Evolutionary conservation across 2,329 filamentous ascomycete genomes (phyloP).

Genomic region (Colletotrichum musae): DNA sequence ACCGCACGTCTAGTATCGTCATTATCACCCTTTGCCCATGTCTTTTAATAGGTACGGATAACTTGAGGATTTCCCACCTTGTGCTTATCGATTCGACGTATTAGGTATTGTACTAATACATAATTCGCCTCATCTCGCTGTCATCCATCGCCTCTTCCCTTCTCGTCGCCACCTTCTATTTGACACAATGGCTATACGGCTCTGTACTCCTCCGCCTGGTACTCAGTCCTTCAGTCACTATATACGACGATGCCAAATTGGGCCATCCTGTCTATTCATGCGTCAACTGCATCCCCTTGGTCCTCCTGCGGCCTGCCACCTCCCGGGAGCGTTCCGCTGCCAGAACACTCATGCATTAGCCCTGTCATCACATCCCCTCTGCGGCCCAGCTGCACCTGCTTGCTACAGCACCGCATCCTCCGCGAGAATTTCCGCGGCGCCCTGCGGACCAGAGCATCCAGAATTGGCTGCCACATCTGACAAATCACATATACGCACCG

Average conservation of each 20-base stretch:
- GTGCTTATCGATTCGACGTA: not conserved
- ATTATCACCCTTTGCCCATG: not conserved
- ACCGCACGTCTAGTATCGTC: no score
- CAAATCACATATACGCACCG: no score
- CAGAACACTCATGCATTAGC: conserved; percentile 23
- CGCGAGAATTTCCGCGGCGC: not conserved
- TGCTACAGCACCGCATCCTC: not conserved
- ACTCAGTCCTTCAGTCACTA: not conserved
- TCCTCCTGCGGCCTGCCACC: not conserved
- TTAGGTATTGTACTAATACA: not conserved
- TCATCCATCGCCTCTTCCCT: not conserved
- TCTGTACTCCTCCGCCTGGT: not conserved
- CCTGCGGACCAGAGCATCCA: not conserved
- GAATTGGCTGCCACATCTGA: no score
- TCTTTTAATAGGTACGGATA: not conserved
- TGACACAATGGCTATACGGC: not conserved
- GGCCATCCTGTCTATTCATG: not conserved
- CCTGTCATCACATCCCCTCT: conserved; percentile 12
- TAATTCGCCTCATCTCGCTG: conserved; percentile 1
- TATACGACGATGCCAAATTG: not conserved
- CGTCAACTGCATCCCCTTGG: conserved; percentile 12
- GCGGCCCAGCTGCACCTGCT: conserved; percentile 1
- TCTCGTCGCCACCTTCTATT: not conserved
- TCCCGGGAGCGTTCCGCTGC: conserved; percentile 25
- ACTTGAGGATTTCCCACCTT: conserved; percentile 1